Conservation (phyloP, 2,329 filamentous ascomycete genomes). For the Trichoderma koningiopsis region DNA sequence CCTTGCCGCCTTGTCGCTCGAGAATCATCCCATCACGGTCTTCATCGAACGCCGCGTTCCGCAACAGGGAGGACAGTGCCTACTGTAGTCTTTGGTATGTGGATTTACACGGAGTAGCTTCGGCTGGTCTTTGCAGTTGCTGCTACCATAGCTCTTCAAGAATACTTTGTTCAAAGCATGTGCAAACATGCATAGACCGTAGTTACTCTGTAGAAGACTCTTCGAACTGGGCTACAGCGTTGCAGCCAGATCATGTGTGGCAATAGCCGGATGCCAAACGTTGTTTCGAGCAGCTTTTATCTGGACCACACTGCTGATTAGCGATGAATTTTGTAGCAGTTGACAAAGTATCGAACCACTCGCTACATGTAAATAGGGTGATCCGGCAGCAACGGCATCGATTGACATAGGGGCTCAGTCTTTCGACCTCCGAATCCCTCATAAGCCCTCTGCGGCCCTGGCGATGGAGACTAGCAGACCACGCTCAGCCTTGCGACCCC, state of each 20-base stretch:
- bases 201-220: not conserved
- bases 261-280: not conserved
- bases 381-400: not conserved
- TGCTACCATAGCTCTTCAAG: not conserved
- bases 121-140: not conserved
- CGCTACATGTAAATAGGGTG: not conserved
- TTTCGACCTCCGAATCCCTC: not conserved
- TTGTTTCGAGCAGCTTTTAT: not conserved
- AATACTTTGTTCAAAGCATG: not conserved
- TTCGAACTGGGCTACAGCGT: not conserved
- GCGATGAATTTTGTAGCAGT: not conserved
- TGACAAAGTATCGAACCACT: not conserved
- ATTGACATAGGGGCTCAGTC: not conserved
- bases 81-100: not conserved
- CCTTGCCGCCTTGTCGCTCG: not conserved
- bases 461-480: not conserved
- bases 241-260: slow-evolving; percentile 3
- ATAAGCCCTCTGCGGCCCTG: not conserved
- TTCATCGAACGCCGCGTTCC: not conserved
- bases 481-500: slow-evolving; percentile 24
- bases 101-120: not conserved
- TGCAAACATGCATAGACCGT: not conserved
- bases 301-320: not conserved
- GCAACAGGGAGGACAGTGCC: not conserved
- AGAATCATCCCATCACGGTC: not conserved